Conservation (phyloP, 106 monocot species). For the Chionographis japonica region DNA sequence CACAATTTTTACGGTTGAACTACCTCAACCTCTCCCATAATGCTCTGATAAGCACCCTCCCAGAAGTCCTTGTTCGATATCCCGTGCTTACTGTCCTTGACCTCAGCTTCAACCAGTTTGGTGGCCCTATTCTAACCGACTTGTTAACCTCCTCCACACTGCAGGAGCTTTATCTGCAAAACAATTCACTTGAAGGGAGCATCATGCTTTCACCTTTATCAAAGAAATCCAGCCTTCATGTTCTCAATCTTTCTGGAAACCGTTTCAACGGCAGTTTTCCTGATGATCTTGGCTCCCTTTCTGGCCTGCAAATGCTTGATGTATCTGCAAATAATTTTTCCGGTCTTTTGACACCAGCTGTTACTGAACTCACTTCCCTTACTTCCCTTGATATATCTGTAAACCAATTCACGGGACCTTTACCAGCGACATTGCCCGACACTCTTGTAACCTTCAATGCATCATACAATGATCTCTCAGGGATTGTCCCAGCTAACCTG, state of each 20-base stretch:
- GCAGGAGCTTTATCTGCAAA: conserved; percentile 66
- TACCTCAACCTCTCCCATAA: conserved; percentile 79
- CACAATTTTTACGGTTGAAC: conserved; percentile 76
- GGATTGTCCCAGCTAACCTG: conserved; percentile 69
- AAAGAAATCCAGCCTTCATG: conserved; percentile 40
- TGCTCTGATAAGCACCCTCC: conserved; percentile 34
- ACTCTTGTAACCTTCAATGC: conserved; percentile 63
- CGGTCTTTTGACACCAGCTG: conserved; percentile 48
- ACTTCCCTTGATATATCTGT: conserved; percentile 70
- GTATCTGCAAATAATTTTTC: conserved; percentile 80
- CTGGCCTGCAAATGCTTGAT: conserved; percentile 55
- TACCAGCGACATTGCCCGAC: conserved; percentile 56
- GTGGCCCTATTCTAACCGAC: conserved; percentile 38
- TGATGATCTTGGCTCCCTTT: conserved; percentile 48
- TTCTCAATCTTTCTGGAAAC: conserved; percentile 69
- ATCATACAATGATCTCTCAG: conserved; percentile 88
- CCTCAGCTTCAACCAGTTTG: conserved; percentile 64
- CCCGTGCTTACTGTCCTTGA: conserved; percentile 73
- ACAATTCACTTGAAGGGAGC: conserved; percentile 54
- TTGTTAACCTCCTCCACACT: conserved; percentile 58
- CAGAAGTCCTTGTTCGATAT: conserved; percentile 47
- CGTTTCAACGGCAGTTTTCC: conserved; percentile 69
- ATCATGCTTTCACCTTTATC: conserved; percentile 37
- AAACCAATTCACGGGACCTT: conserved; percentile 65
- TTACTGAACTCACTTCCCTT: conserved; percentile 52